Conservation (phyloP, 108 stramenopile species). For the Discostella stelligeroides region DNA sequence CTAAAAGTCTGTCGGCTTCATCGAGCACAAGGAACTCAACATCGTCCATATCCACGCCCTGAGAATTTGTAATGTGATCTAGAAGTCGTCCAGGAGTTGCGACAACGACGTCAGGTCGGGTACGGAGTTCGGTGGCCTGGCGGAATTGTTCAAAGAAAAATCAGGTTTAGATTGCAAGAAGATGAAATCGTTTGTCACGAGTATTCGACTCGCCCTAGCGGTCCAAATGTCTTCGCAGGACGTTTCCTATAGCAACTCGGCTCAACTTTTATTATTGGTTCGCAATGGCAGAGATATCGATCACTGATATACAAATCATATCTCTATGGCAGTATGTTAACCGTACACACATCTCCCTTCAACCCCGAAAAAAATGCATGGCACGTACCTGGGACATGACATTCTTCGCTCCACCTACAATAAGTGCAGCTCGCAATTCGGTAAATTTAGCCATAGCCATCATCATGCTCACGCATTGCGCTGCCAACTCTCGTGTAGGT, state of each 20-base stretch:
- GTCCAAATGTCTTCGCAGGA: constrained; percentile 39
- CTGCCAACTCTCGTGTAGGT: constrained; percentile 96
- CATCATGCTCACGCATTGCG: constrained; percentile 93
- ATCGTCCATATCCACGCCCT: constrained; percentile 89
- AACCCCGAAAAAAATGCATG: not conserved
- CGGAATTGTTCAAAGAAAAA: not conserved
- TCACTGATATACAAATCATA: constrained; percentile 33
- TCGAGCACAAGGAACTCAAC: constrained; percentile 88
- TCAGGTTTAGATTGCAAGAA: not conserved
- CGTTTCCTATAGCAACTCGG: constrained; percentile 50
- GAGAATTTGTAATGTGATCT: constrained; percentile 94
- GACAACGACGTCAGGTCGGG: constrained; percentile 93
- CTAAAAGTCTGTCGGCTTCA: constrained; percentile 93
- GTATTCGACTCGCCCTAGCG: constrained; percentile 47
- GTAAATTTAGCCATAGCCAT: constrained; percentile 87
- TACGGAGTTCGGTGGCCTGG: constrained; percentile 90
- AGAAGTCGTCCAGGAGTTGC: constrained; percentile 96
- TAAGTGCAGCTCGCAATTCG: constrained; percentile 73
- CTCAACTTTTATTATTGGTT: constrained; percentile 38
- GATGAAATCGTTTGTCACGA: constrained; percentile 28
- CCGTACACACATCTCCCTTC: constrained; percentile 3
- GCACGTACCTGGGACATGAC: constrained; percentile 76
- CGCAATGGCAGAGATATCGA: constrained; percentile 42
- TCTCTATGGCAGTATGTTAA: constrained; percentile 49
- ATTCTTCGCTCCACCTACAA: constrained; percentile 97